These are phyloP conservation scores for Umbelopsis vinacea DNA, from an alignment of 192 early-diverging fungal genomes.

Conservation along the genomic window DNA sequence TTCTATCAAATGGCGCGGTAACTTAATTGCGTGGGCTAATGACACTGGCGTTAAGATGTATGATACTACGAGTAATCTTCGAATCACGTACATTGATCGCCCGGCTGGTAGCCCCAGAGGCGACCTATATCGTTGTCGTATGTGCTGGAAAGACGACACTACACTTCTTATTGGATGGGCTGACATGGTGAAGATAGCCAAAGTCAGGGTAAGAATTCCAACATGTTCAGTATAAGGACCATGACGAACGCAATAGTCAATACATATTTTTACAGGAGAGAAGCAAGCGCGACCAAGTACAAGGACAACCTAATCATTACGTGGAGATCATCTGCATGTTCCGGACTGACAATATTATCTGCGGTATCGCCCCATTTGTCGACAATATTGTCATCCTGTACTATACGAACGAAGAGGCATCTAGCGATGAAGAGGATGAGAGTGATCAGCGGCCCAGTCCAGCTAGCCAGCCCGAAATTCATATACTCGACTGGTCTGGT, in stretches of 20 bases:
- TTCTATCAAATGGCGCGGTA: conserved; percentile 81
- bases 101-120: conserved; percentile 74
- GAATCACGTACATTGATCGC: conserved; percentile 85
- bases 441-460: conserved; percentile 32
- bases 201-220: conserved; percentile 60
- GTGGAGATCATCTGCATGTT: conserved; percentile 70
- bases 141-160: conserved; percentile 83
- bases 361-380: conserved; percentile 85
- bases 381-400: conserved; percentile 74
- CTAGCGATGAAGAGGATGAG: conserved; percentile 50
- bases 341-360: conserved; percentile 78
- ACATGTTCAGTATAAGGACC: conserved; percentile 10
- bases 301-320: conserved; percentile 56
- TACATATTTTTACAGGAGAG: conserved; percentile 31
- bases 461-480: conserved; percentile 86
- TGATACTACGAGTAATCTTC: conserved; percentile 66
- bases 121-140: conserved; percentile 84
- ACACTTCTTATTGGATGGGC: conserved; percentile 95
- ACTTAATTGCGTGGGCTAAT: conserved; percentile 93
- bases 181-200: conserved; percentile 85
- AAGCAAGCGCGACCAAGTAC: conserved; percentile 35
- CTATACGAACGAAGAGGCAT: conserved; percentile 60
- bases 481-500: conserved; percentile 81
- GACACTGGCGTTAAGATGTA: conserved; percentile 90
- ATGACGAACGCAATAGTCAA: background rate